Evolutionary conservation across 441 rosid species (phyloP), one percentile per base, ranked within the genome.

Genomic region (Arabidopsis lyrata): DNA sequence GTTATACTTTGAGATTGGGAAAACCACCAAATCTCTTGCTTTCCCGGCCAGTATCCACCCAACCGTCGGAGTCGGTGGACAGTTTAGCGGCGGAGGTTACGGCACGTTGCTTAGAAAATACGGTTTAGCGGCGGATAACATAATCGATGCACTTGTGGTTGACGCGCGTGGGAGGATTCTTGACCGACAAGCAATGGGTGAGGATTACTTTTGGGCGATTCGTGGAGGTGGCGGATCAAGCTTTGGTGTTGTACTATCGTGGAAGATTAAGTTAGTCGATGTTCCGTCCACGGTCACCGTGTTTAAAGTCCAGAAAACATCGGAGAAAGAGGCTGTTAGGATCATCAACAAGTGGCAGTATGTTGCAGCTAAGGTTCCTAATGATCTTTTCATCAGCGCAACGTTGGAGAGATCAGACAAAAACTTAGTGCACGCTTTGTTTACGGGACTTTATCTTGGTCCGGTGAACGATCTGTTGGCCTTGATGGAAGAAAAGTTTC

Each of bases 141-240:
- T 87, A 67, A 70, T 82, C 16, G 86, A 85, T 24, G 89, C 86
- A 1, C 80, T 72, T 3, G 81, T 87, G 6, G 22, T 87, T 5
- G 83, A 82, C 32, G 70, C 79, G 0, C 54, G 24, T 1, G 91
- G 91, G 5, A 72, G 73, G 66, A 54, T 83, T 65, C 68, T 84
- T 50, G 80, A 87, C 60, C 53, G 85, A 18, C 5, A 76, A 70
- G 68, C 73, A 39, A 87, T 85, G 91, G 91, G 91, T 22, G 88
- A 85, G 55, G 91, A 85, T 3, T 84, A 81, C 11, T 87, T 85
- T 35, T 87, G 91, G 91, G 89, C 86, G 5, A 81, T 87, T 42
- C 81, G 91, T 54, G 91, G 91, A 0, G 91, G 91, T 0, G 89
- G 89, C 0, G 91, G 84, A 0, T 86, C 89, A 5, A 58, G 85